A percentile compares a stretch with the other conserved stretches of the same genome.
phyloP scores from a whole-genome alignment of 345 rosid species.

The Pistacia integerrima region DNA sequence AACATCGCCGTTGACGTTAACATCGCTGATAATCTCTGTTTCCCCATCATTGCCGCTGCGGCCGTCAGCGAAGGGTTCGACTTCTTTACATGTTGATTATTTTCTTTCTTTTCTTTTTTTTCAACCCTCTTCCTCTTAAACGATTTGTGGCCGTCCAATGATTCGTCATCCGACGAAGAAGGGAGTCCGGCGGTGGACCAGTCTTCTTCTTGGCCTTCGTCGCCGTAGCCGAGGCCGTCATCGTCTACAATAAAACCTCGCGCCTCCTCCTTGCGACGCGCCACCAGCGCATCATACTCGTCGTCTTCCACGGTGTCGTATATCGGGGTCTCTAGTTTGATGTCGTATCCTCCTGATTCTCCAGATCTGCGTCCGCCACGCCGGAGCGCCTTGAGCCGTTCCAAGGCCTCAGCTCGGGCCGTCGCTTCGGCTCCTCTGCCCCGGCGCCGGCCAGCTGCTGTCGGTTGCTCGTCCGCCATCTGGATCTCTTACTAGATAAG shows the following conservation, averaged over 20 bases:
- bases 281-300: constrained; percentile 72
- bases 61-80: constrained; percentile 61
- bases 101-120: constrained; percentile 48
- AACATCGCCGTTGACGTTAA: constrained; percentile 74
- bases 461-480: constrained; percentile 47
- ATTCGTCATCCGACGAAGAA: constrained; percentile 62
- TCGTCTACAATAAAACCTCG: constrained; percentile 80
- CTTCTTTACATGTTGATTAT: constrained; percentile 47
- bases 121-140: constrained; percentile 55
- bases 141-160: constrained; percentile 46
- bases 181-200: constrained; percentile 64
- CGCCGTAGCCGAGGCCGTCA: constrained; percentile 74
- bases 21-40: constrained; percentile 80
- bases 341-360: constrained; percentile 52
- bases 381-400: constrained; percentile 74
- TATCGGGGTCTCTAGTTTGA: constrained; percentile 74
- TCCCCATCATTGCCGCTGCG: constrained; percentile 87
- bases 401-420: constrained; percentile 63
- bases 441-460: constrained; percentile 43
- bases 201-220: constrained; percentile 93
- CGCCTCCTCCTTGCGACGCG: constrained; percentile 76
- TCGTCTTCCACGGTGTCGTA: constrained; percentile 77
- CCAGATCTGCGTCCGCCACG: constrained; percentile 68
- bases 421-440: constrained; percentile 56
- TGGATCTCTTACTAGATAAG: not conserved